Evolutionary conservation across 192 early-diverging fungal species (phyloP).

Genomic region (Phycomyces blakesleeanus): DNA sequence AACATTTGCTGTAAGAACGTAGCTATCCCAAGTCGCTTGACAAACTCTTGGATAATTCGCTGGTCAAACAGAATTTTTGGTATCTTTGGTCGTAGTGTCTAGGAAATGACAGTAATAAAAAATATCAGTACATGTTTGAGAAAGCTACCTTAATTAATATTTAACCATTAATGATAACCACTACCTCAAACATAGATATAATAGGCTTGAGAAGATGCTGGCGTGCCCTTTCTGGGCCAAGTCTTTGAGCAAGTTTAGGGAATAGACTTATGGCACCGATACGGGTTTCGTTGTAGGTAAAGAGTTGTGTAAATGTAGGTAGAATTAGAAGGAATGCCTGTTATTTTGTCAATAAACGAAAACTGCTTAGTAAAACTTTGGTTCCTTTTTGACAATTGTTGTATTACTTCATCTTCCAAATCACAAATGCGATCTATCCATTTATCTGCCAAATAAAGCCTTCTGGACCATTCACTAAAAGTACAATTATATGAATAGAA

Average conservation of each 20-base stretch:
- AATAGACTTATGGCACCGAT: slow-evolving; percentile 46
- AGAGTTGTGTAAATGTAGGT: slow-evolving; percentile 50
- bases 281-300: slow-evolving; percentile 41
- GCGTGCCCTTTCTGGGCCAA: slow-evolving; percentile 47
- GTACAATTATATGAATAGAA: too few species aligned
- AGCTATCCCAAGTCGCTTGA: slow-evolving; percentile 46
- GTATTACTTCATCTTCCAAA: slow-evolving; percentile 35
- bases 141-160: too few species aligned
- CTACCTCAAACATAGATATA: slow-evolving; percentile 57
- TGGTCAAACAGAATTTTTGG: slow-evolving; percentile 42
- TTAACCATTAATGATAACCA: not conserved
- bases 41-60: slow-evolving; percentile 39
- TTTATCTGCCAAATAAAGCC: slow-evolving; percentile 43
- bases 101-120: slow-evolving; percentile 5
- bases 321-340: slow-evolving; percentile 53
- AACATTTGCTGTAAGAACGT: slow-evolving; percentile 54
- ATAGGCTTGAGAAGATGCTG: slow-evolving; percentile 51
- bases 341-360: not conserved
- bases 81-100: slow-evolving; percentile 46
- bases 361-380: not conserved
- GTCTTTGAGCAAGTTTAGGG: slow-evolving; percentile 46
- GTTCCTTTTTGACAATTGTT: not conserved
- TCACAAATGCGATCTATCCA: slow-evolving; percentile 48
- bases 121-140: too few species aligned
- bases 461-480: slow-evolving; percentile 25